Evolutionary conservation across 2,329 filamentous ascomycete genomes (phyloP).

Genomic region (Fusarium coicis): DNA sequence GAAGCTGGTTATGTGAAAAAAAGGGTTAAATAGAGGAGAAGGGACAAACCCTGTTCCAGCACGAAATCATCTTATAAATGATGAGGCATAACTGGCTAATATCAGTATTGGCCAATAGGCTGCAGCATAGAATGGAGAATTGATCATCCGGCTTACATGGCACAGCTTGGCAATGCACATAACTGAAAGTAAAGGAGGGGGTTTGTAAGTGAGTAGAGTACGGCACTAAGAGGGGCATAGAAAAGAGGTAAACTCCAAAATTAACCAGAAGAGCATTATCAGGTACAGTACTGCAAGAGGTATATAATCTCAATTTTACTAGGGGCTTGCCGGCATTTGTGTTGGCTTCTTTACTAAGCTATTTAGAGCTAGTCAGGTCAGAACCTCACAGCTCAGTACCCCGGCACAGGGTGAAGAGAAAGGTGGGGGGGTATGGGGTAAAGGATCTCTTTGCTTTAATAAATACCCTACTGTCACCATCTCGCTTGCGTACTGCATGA

Average conservation of each 20-base stretch:
- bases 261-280: rapidly evolving
- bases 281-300: not conserved
- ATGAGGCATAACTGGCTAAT: not conserved
- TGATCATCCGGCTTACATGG: not conserved
- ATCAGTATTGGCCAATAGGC: not conserved
- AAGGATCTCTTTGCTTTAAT: not conserved
- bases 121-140: not conserved
- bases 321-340: not conserved
- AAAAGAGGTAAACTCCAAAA: not conserved
- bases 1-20: rapidly evolving
- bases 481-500: not conserved
- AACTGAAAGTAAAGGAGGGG: too few relatives aligned
- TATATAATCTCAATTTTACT: not conserved
- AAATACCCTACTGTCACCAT: not conserved
- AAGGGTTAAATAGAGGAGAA: too few relatives aligned
- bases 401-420: not conserved
- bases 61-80: not conserved
- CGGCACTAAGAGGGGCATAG: too few relatives aligned
- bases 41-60: not conserved
- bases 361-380: not conserved
- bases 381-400: not conserved
- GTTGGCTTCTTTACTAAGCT: not conserved
- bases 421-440: not conserved
- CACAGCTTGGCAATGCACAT: not conserved
- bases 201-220: rapidly evolving